Evolutionary conservation across 768 basidiomycete genomes (phyloP).

Genomic region (Ephemerocybe angulata): DNA sequence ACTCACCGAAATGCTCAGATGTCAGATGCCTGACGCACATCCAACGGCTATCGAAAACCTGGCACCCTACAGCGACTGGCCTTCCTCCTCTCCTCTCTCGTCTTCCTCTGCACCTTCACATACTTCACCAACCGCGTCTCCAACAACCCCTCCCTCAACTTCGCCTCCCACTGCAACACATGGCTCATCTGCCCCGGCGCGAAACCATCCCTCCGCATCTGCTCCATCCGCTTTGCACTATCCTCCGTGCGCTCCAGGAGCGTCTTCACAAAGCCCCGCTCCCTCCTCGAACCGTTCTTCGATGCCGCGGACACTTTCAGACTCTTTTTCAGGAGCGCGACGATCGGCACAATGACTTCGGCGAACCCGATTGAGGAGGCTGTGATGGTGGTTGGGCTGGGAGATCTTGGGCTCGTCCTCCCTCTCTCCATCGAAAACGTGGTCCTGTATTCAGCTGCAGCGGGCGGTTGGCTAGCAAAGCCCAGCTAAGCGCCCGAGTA

Average conservation of each 20-base stretch:
- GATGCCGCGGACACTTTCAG: constrained; percentile 53
- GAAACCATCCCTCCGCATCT: constrained; percentile 65
- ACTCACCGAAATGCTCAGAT: too few species aligned
- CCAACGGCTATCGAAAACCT: too few species aligned
- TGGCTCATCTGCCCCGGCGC: constrained; percentile 66
- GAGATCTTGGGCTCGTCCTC: too few species aligned
- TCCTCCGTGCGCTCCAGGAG: constrained; percentile 88
- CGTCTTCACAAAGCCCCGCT: constrained; percentile 60
- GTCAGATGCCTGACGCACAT: too few species aligned
- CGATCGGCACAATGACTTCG: constrained; percentile 80
- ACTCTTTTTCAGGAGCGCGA: constrained; percentile 65
- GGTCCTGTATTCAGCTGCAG: too few species aligned
- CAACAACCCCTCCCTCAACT: constrained; percentile 51
- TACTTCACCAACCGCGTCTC: constrained; percentile 81
- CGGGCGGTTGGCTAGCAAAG: too few species aligned
- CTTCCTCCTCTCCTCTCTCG: constrained; percentile 66
- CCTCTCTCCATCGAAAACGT: too few species aligned
- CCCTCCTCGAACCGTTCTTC: constrained; percentile 41
- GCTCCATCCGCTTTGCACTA: constrained; percentile 74
- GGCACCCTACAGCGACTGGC: too few species aligned
- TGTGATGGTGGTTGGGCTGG: too few species aligned
- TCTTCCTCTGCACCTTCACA: constrained; percentile 76
- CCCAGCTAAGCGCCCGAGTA: too few species aligned
- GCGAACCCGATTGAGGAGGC: too few species aligned
- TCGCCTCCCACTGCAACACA: constrained; percentile 71